Evolutionary conservation across 2,329 filamentous ascomycete genomes (phyloP).

Genomic region (Didymella sp.): DNA sequence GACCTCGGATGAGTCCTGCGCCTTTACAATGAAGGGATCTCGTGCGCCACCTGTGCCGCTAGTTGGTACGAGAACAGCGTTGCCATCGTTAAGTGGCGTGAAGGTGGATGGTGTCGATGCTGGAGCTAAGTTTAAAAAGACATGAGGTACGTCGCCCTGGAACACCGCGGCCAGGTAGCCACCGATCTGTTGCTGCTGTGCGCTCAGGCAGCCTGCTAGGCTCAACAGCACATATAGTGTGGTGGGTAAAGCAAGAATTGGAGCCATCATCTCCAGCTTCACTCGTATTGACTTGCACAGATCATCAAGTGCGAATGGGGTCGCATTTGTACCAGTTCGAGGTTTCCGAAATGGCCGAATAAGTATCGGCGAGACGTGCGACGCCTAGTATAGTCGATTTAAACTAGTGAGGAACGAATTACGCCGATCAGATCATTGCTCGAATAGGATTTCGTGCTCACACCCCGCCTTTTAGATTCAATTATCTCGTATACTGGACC

Average conservation of each 20-base stretch:
- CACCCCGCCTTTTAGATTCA: background rate
- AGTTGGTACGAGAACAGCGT: conserved; percentile 58
- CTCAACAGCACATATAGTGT: background rate
- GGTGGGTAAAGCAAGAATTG: background rate
- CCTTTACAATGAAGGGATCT: conserved; percentile 58
- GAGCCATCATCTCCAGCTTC: background rate
- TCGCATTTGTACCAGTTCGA: background rate
- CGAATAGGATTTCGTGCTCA: background rate
- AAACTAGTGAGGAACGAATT: background rate
- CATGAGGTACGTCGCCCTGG: conserved; percentile 60
- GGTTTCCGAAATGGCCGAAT: background rate
- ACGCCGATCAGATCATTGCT: background rate
- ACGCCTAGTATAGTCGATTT: background rate
- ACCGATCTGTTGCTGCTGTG: background rate
- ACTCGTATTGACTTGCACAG: too few relatives aligned
- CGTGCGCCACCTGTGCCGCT: conserved; percentile 61
- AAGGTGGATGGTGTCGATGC: conserved; percentile 60
- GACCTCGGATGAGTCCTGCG: conserved; percentile 51
- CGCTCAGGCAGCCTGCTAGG: background rate
- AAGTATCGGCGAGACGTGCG: background rate
- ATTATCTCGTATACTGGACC: background rate
- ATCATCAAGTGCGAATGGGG: background rate
- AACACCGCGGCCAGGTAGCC: conserved; percentile 64
- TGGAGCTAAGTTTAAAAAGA: conserved; percentile 63
- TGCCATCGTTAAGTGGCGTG: conserved; percentile 58